Base-by-base conservation (phyloP, 768 basidiomycete genomes). In the Zangia roseola region DNA sequence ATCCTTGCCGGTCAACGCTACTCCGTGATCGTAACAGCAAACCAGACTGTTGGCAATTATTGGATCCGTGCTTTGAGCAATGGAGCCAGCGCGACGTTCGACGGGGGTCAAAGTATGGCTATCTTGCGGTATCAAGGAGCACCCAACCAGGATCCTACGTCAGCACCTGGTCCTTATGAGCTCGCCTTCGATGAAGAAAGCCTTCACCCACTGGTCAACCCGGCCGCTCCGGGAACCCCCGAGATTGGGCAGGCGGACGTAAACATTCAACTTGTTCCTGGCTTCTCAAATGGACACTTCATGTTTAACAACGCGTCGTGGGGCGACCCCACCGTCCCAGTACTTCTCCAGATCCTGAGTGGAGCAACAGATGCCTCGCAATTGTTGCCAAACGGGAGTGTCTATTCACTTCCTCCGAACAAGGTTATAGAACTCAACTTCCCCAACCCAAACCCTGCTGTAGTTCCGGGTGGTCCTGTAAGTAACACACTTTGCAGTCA, bases 261-360 rank as follows among this genome's bases (percentile, higher is more conserved):
- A 19, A 63, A 61, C 20, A 28, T 76, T 25, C 59, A 63, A 41
- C 53, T 68, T 5, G 19, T 17, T 10, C 40, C 54, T 0, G n/a
- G n/a, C n/a, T 56, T 55, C 4, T 21, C 40, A 33, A 55, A 24
- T 20, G 1, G 20, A 1, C 24, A 13, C 10, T 70, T 59, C 39
- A 55, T 50, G 4, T 17, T 71, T 14, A 69, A 70, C 41, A 59
- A 56, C 7, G 49, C 38, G n/a, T 56, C 71, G 16, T 82, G 60
- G 43, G 24, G 60, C 9, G 58, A 69, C 6, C 78, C 82, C 0
- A 60, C 69, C 0, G 62, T 75, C 2, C 81, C 83, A 0, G 79
- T 82, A 5, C 71, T 84, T 16, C 70, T 83, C 1, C 83, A 84
- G 53, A 79, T 83, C 26, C 59, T 84, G 25, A 82, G 76, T 48